Base-by-base conservation (phyloP, 371 early-diverging fungal genomes). In the Actinomucor elegans region DNA sequence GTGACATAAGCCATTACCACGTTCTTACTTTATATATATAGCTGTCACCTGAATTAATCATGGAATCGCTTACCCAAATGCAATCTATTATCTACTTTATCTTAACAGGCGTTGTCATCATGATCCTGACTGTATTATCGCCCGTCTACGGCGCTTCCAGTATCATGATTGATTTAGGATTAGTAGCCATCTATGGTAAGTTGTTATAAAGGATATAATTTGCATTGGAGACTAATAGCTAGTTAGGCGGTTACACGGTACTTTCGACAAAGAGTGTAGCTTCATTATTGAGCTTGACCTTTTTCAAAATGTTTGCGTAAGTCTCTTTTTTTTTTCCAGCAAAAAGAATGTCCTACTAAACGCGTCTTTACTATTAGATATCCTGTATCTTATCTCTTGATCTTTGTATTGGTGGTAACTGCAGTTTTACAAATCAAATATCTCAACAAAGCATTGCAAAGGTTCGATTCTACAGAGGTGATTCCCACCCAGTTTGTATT, bases 401-500 rank as follows among this genome's bases (percentile, higher is more conserved):
- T 88, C 2, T 62, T 83, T 48, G 74, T 84, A 1, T 58, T 89
- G 47, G 73, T 87, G 3, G 60, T 72, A 2, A 90, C 89, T 3
- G 90, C 85, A 2, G 72, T 90, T 24, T 35, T 88, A 17, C 91
- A 90, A 61, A 85, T 90, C 66, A 81, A 80, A 52, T 88, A 81
- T 48, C 66, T 90, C 27, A 90, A 90, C 73, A 80, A 79, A 44
- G 82, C 91, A 2, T 72, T 90, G 15, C 85, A 79, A 47, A 69
- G 77, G 14, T 88, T 88, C 44, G 87, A 88, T 44, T 85, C 88
- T 0, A 88, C 88, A 1, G 86, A 85, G 66, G 90, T 90, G 8
- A 89, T 91, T 35, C 90, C 90, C 1, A 91, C 89, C 3, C 89
- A 91, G 55, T 91, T 88, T 65, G 90, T 91, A 2, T 66, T 88